Conservation (phyloP, 345 rosid genomes). For the Brassica carinata region DNA sequence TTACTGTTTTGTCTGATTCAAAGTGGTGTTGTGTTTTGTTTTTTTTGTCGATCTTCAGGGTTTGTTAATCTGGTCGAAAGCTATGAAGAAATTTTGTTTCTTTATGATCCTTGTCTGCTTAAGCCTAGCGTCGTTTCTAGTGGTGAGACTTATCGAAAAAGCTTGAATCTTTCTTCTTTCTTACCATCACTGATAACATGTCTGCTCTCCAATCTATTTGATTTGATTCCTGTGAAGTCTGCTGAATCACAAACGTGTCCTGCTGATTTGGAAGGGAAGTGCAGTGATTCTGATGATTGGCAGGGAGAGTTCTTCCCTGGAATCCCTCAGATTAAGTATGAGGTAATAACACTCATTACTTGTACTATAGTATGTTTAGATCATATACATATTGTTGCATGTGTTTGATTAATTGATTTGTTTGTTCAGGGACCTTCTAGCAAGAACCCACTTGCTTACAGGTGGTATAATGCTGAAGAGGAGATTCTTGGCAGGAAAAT, state of each 20-base stretch:
- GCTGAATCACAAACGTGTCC: conserved; percentile 73
- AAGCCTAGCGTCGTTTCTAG: conserved; percentile 36
- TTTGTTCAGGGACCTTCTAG: conserved; percentile 67
- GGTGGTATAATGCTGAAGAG: conserved; percentile 92
- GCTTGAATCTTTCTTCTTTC: neutral
- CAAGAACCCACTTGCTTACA: conserved; percentile 77
- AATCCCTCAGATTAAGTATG: conserved; percentile 74
- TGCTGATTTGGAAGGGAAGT: conserved; percentile 60
- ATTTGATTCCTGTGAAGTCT: conserved; percentile 46
- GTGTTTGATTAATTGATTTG: neutral
- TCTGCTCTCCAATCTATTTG: neutral
- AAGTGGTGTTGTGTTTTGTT: neutral
- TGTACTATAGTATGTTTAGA: neutral
- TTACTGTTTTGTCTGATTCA: neutral
- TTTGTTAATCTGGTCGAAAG: neutral
- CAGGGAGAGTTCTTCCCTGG: conserved; percentile 89
- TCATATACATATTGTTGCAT: conserved; percentile 10
- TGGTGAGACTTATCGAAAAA: conserved; percentile 42
- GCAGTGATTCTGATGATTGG: conserved; percentile 73
- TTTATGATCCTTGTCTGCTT: conserved; percentile 45
- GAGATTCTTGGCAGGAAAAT: conserved; percentile 92
- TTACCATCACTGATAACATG: neutral
- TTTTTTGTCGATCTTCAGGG: neutral
- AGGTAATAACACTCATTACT: conserved; percentile 48
- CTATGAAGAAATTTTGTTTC: conserved; percentile 43